Base-by-base conservation (phyloP, 257 asterid species). In the Knoxia roxburghii region DNA sequence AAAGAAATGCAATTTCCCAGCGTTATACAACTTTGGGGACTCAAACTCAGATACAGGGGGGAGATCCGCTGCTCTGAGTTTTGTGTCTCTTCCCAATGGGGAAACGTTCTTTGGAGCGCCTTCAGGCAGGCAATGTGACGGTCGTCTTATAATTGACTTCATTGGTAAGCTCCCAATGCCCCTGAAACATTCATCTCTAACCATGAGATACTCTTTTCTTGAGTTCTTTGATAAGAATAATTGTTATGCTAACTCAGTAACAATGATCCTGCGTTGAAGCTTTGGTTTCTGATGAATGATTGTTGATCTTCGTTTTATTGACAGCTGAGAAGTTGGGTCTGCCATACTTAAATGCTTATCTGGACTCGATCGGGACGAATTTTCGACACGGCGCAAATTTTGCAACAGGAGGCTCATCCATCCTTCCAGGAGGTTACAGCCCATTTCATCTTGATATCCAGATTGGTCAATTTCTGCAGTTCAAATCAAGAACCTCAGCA, bases 31-130 rank as follows among this genome's bases (percentile, higher is more conserved):
- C 55, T 77, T 77, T 11, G 81, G 78, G 2, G 81, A 77, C 68
- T 77, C 81, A 29, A 77, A 77, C 37, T 77, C 81, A 3, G 81
- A 77, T 57, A 79, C 85, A 0, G 85, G 87, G 11, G 85, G 81
- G 4, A 67, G 67, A 21, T 75, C 77, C 0, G 83, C 84, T 4
- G 78, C 77, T 2, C 13, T 76, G 5, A 56, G 24, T 9, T 72
- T 39, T 49, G 74, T 50, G 76, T 78, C 15, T 15, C 69, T 66
- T 17, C 81, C 87, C 5, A 76, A 82, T 32, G 85, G 83, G 0
- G 76, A 72, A n/a, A 79, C 85, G 0, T 82, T 72, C 76, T 82
- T 82, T 13, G 51, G 57, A 7, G 66, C n/a, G 32, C 83, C 85
- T 8, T 70, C 76, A 11, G 83, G 85, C 43, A 67, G 84, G 48